A percentile compares a stretch with the other conserved stretches of the same genome.
Conservation (phyloP, 306 rosid species). For the Acacia melanoxylon region DNA sequence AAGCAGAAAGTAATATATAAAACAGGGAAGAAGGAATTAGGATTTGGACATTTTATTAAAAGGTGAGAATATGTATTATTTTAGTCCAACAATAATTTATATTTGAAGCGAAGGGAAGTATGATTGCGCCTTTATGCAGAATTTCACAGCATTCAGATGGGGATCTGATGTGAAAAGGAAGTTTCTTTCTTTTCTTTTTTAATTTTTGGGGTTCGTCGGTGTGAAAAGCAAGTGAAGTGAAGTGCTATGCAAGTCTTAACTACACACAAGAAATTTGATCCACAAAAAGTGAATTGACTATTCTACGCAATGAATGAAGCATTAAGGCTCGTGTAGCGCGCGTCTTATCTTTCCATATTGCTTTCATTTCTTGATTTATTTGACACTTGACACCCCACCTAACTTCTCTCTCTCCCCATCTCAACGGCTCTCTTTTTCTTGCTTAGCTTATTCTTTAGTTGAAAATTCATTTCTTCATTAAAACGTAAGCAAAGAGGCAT, state of each 20-base stretch:
- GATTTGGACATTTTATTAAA: not conserved
- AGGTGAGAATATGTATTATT: not conserved
- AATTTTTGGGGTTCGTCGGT: not conserved
- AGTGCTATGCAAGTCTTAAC: not conserved
- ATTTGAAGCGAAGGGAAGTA: not conserved
- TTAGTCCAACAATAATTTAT: not conserved
- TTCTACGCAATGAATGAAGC: not conserved
- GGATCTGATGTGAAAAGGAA: not conserved
- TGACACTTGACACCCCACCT: slow-evolving; percentile 10
- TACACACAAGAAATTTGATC: not conserved
- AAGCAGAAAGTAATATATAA: not conserved
- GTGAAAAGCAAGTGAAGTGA: not conserved
- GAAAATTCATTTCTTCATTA: slow-evolving; percentile 7
- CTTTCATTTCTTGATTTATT: slow-evolving; percentile 1
- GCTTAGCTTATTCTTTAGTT: not conserved
- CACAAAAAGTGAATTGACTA: slow-evolving; percentile 1
- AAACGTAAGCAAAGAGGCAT: not conserved
- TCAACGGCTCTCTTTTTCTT: slow-evolving; percentile 3
- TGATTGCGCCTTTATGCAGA: not conserved
- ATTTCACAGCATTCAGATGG: not conserved
- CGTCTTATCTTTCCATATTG: not conserved
- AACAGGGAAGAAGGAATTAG: not conserved
- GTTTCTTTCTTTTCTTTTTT: not conserved
- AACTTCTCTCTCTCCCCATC: not conserved
- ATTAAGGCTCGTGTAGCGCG: not conserved